Evolutionary conservation across 306 rosid species (phyloP).

Genomic region (Prunus mume): DNA sequence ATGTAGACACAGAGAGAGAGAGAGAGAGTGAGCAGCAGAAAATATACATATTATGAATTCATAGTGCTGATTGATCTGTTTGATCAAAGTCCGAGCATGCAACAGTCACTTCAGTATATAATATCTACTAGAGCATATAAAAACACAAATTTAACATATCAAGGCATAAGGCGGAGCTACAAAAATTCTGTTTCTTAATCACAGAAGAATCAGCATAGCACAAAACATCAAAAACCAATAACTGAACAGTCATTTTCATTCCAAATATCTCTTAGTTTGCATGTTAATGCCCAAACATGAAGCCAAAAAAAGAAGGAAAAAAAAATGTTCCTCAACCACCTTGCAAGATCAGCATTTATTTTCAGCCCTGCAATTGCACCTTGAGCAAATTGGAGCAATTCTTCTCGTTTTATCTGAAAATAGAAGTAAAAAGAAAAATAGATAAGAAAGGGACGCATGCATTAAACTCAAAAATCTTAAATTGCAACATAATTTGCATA

Average conservation of each 20-base stretch:
- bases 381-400: slow-evolving; percentile 84
- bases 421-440: not conserved
- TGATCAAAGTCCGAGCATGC: slow-evolving; percentile 1
- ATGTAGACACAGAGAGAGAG: not conserved
- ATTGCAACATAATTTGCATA: not conserved
- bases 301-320: not conserved
- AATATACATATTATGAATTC: slow-evolving; percentile 5
- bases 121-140: not conserved
- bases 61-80: not conserved
- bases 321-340: slow-evolving; percentile 51
- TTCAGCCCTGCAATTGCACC: slow-evolving; percentile 76
- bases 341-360: slow-evolving; percentile 69
- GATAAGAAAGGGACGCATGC: slow-evolving; percentile 12
- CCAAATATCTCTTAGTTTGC: slow-evolving; percentile 7
- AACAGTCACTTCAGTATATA: slow-evolving; percentile 1
- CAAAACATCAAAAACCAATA: slow-evolving; percentile 15
- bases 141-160: slow-evolving; percentile 13
- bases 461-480: not conserved
- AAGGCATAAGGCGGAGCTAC: not conserved
- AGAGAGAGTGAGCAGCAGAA: not conserved
- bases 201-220: slow-evolving; percentile 5
- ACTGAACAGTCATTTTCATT: slow-evolving; percentile 11
- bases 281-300: slow-evolving; percentile 18
- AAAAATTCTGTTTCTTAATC: slow-evolving; percentile 13
- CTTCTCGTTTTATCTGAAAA: slow-evolving; percentile 79